These are phyloP conservation scores for Simmondsia chinensis DNA, from an alignment of 148 eudicot genomes.

Conservation along the genomic window DNA sequence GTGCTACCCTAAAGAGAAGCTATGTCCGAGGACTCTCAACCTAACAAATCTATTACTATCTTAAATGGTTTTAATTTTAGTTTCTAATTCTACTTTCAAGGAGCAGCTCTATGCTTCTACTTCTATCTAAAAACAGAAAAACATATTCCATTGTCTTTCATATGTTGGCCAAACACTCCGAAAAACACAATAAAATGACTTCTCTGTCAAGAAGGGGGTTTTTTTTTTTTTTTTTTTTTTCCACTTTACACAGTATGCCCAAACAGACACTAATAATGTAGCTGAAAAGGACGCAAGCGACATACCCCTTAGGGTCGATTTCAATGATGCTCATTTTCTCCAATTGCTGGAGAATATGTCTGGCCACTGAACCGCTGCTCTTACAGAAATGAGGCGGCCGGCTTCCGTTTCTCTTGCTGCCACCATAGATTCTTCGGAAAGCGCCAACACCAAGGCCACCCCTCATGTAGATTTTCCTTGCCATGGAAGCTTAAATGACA, in stretches of 20 bases:
- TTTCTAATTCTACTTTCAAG: too few relatives aligned
- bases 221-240: background rate
- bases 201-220: too few relatives aligned
- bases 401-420: constrained; percentile 79
- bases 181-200: too few relatives aligned
- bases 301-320: constrained; percentile 71
- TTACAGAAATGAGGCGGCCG: constrained; percentile 75
- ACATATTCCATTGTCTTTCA: too few relatives aligned
- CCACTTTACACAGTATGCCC: too few relatives aligned
- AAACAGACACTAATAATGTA: background rate
- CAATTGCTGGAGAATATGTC: constrained; percentile 74
- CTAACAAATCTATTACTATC: too few relatives aligned
- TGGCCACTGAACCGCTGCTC: constrained; percentile 74
- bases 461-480: constrained; percentile 76
- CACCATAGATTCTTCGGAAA: constrained; percentile 74
- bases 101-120: too few relatives aligned
- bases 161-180: too few relatives aligned
- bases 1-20: too few relatives aligned
- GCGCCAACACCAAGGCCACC: constrained; percentile 87
- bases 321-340: constrained; percentile 56
- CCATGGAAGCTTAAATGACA: constrained; percentile 95
- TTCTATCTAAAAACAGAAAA: too few relatives aligned
- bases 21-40: too few relatives aligned
- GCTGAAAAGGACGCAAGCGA: background rate
- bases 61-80: too few relatives aligned